These are phyloP conservation scores for Anacardium occidentale DNA, from an alignment of 345 rosid genomes.

Conservation along the genomic window DNA sequence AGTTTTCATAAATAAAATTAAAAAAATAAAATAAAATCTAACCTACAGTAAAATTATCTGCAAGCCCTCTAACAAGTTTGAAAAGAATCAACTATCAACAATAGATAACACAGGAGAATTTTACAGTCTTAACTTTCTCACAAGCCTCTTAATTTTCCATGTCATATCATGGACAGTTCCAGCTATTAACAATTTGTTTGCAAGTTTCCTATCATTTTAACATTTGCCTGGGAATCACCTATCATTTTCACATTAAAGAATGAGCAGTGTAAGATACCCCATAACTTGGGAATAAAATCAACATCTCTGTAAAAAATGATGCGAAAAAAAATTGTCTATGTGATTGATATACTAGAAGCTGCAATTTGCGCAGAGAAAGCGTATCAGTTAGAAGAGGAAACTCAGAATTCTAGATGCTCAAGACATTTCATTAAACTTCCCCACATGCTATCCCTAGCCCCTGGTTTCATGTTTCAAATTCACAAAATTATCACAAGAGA, in stretches of 20 bases:
- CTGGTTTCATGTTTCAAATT: too few species aligned
- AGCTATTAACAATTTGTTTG: not conserved
- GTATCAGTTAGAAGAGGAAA: too few species aligned
- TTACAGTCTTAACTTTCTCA: not conserved
- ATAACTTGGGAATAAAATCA: not conserved
- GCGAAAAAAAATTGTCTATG: not conserved
- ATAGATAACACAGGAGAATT: not conserved
- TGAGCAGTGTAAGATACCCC: not conserved
- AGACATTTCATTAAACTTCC: not conserved
- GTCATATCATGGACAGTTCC: not conserved
- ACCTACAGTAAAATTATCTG: not conserved
- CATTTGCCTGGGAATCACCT: not conserved
- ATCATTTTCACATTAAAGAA: conserved; percentile 1
- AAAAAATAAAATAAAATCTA: not conserved
- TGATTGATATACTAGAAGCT: not conserved
- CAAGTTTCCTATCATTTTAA: conserved; percentile 6
- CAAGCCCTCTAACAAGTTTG: not conserved
- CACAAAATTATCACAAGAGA: not conserved
- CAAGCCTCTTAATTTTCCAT: not conserved
- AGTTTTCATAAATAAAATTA: not conserved
- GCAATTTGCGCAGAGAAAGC: not conserved
- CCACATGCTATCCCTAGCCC: too few species aligned
- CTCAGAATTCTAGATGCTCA: too few species aligned
- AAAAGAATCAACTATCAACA: not conserved
- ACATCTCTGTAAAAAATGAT: not conserved